Conservation (phyloP, 2,329 filamentous ascomycete genomes). For the Colletotrichum spinosum region DNA sequence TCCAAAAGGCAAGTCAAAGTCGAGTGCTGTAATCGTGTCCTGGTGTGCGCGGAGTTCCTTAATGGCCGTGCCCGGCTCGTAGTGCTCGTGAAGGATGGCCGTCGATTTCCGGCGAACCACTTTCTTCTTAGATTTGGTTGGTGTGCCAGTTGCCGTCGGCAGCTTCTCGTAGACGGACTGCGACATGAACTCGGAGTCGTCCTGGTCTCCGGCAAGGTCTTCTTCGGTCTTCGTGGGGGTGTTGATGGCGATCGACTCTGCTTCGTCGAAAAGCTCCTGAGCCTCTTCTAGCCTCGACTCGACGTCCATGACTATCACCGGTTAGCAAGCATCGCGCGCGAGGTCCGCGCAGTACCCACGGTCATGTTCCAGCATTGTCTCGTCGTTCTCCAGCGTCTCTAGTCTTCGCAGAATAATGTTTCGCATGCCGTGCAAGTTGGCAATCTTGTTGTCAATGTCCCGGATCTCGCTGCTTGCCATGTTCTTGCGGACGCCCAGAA, state of each 20-base stretch:
- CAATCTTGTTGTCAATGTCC: slow-evolving; percentile 97
- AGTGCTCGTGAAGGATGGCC: slow-evolving; percentile 95
- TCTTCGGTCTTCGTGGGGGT: slow-evolving; percentile 65
- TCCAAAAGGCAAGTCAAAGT: slow-evolving; percentile 98
- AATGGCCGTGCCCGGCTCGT: slow-evolving; percentile 89
- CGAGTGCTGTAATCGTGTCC: slow-evolving; percentile 88
- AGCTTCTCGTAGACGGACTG: slow-evolving; percentile 97
- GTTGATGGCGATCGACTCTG: slow-evolving; percentile 65
- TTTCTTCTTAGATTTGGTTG: slow-evolving; percentile 63
- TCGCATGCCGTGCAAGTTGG: slow-evolving; percentile 92
- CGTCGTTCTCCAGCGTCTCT: slow-evolving; percentile 89
- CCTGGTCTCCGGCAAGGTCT: slow-evolving; percentile 63
- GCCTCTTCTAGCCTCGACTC: slow-evolving; percentile 72
- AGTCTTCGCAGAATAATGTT: slow-evolving; percentile 90
- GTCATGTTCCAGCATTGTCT: slow-evolving; percentile 89
- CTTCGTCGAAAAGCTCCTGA: slow-evolving; percentile 69
- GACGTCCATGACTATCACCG: slow-evolving; percentile 68
- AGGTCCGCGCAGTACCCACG: slow-evolving; percentile 61
- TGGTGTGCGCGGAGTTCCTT: slow-evolving; percentile 89
- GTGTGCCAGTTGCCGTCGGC: slow-evolving; percentile 65
- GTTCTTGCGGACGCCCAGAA: slow-evolving; percentile 92
- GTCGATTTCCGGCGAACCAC: slow-evolving; percentile 82
- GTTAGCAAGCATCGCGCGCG: slow-evolving; percentile 45
- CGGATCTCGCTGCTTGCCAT: slow-evolving; percentile 97
- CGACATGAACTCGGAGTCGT: slow-evolving; percentile 84